Conservation (phyloP, 305 asterid species). For the Ilex paraguariensis region DNA sequence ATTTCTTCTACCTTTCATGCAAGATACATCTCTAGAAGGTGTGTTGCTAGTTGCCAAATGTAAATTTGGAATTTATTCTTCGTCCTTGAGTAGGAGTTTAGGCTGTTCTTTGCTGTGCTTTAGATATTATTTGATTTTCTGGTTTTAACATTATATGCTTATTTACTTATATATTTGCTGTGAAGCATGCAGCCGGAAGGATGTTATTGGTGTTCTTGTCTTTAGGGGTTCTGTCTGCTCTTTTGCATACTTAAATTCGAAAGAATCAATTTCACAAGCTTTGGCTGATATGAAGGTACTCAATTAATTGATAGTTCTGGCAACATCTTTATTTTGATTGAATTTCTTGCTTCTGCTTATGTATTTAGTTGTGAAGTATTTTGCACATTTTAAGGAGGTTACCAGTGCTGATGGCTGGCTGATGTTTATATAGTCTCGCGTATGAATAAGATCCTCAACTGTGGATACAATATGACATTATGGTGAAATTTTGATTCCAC, state of each 20-base stretch:
- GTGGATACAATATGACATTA: no score
- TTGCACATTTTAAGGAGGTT: background rate
- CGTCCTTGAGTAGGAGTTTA: no score
- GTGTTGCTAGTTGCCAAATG: constrained; percentile 4
- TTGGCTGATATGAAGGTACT: constrained; percentile 82
- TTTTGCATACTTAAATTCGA: constrained; percentile 67
- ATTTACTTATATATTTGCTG: constrained; percentile 12
- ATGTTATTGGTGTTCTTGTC: constrained; percentile 70
- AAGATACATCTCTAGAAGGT: constrained; percentile 78
- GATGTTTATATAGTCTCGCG: no score
- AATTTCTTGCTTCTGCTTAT: background rate
- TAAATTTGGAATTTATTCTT: no score
- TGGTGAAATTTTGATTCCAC: no score
- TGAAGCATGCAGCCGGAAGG: constrained; percentile 68
- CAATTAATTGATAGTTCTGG: background rate
- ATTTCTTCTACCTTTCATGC: constrained; percentile 78
- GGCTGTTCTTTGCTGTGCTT: no score
- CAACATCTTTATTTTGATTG: background rate
- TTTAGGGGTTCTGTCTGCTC: constrained; percentile 72
- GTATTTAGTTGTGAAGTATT: background rate
- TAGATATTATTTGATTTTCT: background rate
- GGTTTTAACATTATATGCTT: background rate
- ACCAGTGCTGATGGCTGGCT: background rate
- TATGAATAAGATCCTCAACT: background rate
- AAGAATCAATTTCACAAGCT: constrained; percentile 84